Base-by-base conservation (phyloP, 352 stramenopile species). In the Halophytophthora batemanensis region DNA sequence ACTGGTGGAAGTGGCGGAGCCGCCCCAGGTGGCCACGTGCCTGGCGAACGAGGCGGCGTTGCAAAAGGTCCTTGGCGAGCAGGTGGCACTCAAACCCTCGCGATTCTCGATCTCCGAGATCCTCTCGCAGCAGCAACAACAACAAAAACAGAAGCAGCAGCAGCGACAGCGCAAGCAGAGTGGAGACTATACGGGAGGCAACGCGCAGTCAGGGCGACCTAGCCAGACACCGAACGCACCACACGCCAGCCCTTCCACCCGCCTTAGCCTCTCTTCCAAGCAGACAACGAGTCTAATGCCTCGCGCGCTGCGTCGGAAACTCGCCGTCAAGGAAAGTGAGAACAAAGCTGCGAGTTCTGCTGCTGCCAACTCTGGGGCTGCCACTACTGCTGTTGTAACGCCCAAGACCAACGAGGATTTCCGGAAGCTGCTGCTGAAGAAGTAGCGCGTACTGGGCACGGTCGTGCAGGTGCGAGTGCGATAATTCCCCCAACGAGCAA, bases 381-480 rank as follows among this genome's bases (percentile, higher is more conserved):
- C 25, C 8, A 10, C 4, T 31, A 15, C 39, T 31, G 22, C 23
- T 21, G 44, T 28, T 18, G 53, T 65, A 18, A 73, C 45, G 19
- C 66, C 73, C 2, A 87, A 86, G 59, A 81, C 68, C n/a, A 89
- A 89, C 52, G 78, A 74, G 13, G 78, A 89, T 29, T 89, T 89
- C 28, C 78, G 78, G 37, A 77, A 81, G 37, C 61, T 89, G 52
- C 55, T 89, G 38, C 59, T 84, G 39, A 78, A 72, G 39, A 69
- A 70, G 53, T 75, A 69, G 35, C 25, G 14, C 14, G n/a, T 38
- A 22, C 17, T 52, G 36, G 45, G 53, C 25, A 31, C 25, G 25
- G 4, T 8, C 4, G 25, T 31, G 25, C 25, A 31, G 8, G 25
- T 8, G 25, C 25, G 8, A 8, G 57, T 41, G 60, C 56, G 33